Evolutionary conservation across 371 early-diverging fungal genomes (phyloP).

Genomic region (Haplosporangium sp.): DNA sequence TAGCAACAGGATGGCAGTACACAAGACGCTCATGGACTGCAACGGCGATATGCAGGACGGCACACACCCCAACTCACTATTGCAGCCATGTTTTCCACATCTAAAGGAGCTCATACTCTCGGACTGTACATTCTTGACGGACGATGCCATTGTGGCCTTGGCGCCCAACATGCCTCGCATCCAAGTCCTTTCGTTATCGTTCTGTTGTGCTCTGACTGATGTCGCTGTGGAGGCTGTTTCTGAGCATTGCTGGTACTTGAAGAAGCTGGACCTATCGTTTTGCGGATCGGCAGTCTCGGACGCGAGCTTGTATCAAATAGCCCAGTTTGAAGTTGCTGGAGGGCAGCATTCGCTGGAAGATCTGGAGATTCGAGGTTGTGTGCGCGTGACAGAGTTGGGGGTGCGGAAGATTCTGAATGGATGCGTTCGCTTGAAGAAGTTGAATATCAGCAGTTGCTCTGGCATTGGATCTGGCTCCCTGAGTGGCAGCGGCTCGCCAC

Average conservation of each 20-base stretch:
- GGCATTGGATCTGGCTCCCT: constrained; percentile 35
- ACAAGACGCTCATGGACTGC: not conserved
- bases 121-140: constrained; percentile 86
- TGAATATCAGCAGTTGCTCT: constrained; percentile 44
- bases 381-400: constrained; percentile 72
- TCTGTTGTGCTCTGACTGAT: constrained; percentile 86
- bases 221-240: constrained; percentile 63
- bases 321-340: constrained; percentile 27
- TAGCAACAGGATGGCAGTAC: constrained; percentile 2
- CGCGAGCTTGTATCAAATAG: constrained; percentile 60
- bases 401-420: constrained; percentile 55
- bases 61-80: constrained; percentile 4
- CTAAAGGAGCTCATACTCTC: constrained; percentile 70
- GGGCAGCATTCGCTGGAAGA: constrained; percentile 50
- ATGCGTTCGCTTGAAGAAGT: constrained; percentile 22
- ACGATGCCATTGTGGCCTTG: constrained; percentile 69
- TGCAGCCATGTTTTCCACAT: constrained; percentile 45
- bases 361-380: constrained; percentile 73
- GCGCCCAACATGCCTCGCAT: constrained; percentile 68
- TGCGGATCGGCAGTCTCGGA: constrained; percentile 86
- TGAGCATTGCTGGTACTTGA: constrained; percentile 57
- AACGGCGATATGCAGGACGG: not conserved
- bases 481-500: not conserved
- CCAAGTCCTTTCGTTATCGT: constrained; percentile 69
- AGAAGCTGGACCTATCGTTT: constrained; percentile 73